Conservation (phyloP, 1,139 yeast genomes). For the Chernovozyma sophiae-reginae region DNA sequence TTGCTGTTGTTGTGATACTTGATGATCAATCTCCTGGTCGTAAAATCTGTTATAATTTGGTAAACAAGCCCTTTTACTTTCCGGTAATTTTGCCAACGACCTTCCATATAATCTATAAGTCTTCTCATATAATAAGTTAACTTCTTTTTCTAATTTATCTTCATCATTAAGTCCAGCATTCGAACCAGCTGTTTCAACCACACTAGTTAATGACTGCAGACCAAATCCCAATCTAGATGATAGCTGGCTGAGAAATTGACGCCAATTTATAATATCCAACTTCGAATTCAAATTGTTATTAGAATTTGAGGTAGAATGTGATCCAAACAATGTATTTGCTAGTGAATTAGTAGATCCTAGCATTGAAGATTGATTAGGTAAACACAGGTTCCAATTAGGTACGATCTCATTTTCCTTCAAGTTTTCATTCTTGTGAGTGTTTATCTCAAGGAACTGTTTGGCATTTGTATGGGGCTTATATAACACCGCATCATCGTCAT, state of each 20-base stretch:
- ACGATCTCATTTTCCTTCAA: slow-evolving; percentile 39
- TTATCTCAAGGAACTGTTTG: slow-evolving; percentile 39
- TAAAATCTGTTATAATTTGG: slow-evolving; percentile 38
- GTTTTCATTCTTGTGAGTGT: slow-evolving; percentile 45
- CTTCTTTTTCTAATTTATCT: slow-evolving; percentile 30
- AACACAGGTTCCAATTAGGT: slow-evolving; percentile 41
- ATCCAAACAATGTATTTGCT: slow-evolving; percentile 17
- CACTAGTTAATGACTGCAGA: slow-evolving; percentile 28
- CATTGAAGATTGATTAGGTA: slow-evolving; percentile 27
- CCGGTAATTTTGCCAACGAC: slow-evolving; percentile 35
- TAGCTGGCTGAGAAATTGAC: slow-evolving; percentile 31
- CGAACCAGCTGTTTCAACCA: slow-evolving; percentile 15
- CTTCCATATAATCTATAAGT: slow-evolving; percentile 41
- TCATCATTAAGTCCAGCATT: slow-evolving; percentile 10
- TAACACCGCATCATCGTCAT: slow-evolving; percentile 41
- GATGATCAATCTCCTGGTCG: slow-evolving; percentile 13
- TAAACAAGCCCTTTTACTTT: slow-evolving; percentile 38
- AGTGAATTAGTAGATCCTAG: slow-evolving; percentile 9
- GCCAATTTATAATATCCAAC: slow-evolving; percentile 36
- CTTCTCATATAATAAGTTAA: slow-evolving; percentile 33
- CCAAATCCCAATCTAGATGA: slow-evolving; percentile 38
- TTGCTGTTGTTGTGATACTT: slow-evolving; percentile 12
- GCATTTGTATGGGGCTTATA: slow-evolving; percentile 45
- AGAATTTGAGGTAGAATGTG: slow-evolving; percentile 23
- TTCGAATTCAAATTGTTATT: slow-evolving; percentile 15